Percentiles rank a stretch among this genome's conserved stretches.
Evolutionary conservation across 2,329 filamentous ascomycete species (phyloP).

Genomic region (Talaromyces pinophilus): DNA sequence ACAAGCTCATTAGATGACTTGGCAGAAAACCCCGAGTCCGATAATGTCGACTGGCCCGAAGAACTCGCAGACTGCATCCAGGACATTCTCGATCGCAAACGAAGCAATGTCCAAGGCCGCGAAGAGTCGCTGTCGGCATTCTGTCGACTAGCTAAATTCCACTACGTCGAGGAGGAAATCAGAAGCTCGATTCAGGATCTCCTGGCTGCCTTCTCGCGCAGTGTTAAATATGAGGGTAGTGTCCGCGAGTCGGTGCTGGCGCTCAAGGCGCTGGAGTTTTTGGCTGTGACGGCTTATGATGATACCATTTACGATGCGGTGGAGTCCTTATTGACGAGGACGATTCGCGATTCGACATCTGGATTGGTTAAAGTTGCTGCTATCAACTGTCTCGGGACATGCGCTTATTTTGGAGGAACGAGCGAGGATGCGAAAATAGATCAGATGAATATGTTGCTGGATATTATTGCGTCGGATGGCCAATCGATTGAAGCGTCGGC

Average conservation of each 20-base stretch:
- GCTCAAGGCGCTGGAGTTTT: conserved; percentile 70
- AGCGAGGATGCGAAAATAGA: conserved; percentile 67
- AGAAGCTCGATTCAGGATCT: conserved; percentile 62
- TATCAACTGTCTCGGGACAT: conserved; percentile 72
- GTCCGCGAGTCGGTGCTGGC: conserved; percentile 70
- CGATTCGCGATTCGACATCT: conserved; percentile 67
- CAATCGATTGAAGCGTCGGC: conserved; percentile 70
- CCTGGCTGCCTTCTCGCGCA: conserved; percentile 66
- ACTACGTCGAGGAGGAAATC: conserved; percentile 66
- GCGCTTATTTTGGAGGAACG: conserved; percentile 74
- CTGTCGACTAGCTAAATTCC: conserved; percentile 65
- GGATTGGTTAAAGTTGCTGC: conserved; percentile 66
- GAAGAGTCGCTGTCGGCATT: conserved; percentile 65
- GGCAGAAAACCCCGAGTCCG: conserved; percentile 56
- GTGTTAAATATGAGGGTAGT: conserved; percentile 67
- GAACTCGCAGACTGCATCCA: conserved; percentile 67
- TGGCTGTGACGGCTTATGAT: conserved; percentile 66
- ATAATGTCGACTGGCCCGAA: conserved; percentile 61
- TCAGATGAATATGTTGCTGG: conserved; percentile 72
- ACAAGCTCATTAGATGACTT: conserved; percentile 69
- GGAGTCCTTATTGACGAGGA: conserved; percentile 59
- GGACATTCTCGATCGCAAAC: conserved; percentile 74
- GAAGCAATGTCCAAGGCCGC: conserved; percentile 70
- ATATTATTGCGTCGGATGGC: conserved; percentile 79
- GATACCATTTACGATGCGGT: conserved; percentile 67